Base-by-base conservation (phyloP, 768 basidiomycete species). In the Kwoniella pini region DNA sequence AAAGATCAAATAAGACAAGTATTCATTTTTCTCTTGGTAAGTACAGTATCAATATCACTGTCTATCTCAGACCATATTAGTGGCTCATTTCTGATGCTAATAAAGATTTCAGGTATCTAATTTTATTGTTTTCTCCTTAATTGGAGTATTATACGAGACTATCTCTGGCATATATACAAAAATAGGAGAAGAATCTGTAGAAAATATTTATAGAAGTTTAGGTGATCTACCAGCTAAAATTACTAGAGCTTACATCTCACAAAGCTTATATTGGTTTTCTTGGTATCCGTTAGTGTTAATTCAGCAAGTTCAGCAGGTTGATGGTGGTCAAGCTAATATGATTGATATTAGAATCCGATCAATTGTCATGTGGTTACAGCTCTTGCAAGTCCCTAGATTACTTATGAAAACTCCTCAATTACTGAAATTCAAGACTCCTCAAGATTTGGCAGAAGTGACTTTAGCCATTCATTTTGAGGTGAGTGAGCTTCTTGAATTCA, bases 191-290 rank as follows among this genome's bases (percentile, higher is more conserved):
- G 50, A 66, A 30, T 49, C 53, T 24, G 51, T 65, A 27, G 7
- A n/a, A n/a, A 57, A 61, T 9, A 67, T 72, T 27, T 57, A 54
- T 17, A 54, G 36, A n/a, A 60, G 62, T 30, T 40, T 75, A 6
- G 68, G 67, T 4, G 64, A 72, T 40, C 46, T 72, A 1, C 69
- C 67, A 3, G 65, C 67, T 6, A 63, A 75, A 28, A 57, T 75
- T n/a, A 61, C 68, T 2, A 66, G 62, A 30, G 66, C 71, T 22
- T 75, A 75, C 55, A 75, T 75, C 62, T 66, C 70, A 17, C 57
- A 75, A 26, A 69, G 64, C 39, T 50, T 64, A 1, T 75, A 72
- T 38, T 75, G 73, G 73, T 51, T 75, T 1, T 72, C 70, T 6
- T 75, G 71, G 71, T 75, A 67, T 39, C 73, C 73, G 70, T 74